These are phyloP conservation scores for Furcasterigmium sp. DNA, from an alignment of 2,329 filamentous ascomycete genomes.

Conservation along the genomic window DNA sequence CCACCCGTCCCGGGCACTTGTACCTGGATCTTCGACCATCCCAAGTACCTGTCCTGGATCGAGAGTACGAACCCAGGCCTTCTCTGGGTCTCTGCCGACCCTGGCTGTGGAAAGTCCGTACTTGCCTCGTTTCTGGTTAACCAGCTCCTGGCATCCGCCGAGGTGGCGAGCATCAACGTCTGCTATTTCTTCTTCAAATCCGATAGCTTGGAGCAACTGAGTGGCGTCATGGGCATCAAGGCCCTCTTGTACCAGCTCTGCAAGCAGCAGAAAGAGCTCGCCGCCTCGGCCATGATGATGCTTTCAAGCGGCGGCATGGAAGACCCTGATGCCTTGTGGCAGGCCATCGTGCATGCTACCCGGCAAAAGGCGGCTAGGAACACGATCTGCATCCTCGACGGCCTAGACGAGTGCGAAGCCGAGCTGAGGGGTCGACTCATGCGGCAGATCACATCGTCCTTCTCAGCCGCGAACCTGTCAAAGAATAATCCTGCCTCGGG, in stretches of 20 bases:
- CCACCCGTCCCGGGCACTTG: constrained; percentile 10
- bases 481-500: too few species aligned
- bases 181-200: constrained; percentile 15
- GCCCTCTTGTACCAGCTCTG: constrained; percentile 11
- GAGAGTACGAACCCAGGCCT: constrained; percentile 3
- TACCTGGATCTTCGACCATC: constrained; percentile 10
- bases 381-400: constrained; percentile 14
- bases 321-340: constrained; percentile 2
- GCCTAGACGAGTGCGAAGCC: constrained; percentile 13
- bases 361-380: constrained; percentile 2
- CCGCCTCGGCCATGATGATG: neutral
- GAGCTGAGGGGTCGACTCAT: constrained; percentile 6
- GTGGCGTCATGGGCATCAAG: constrained; percentile 3
- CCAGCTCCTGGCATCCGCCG: constrained; percentile 2
- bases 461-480: too few species aligned
- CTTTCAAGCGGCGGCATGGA: neutral
- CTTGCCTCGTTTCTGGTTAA: constrained; percentile 9
- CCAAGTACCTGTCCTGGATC: constrained; percentile 3
- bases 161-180: constrained; percentile 3
- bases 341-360: constrained; percentile 1
- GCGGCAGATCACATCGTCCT: constrained; percentile 6
- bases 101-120: constrained; percentile 13
- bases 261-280: neutral
- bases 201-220: constrained; percentile 9
- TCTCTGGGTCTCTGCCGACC: constrained; percentile 11